Percentiles rank a stretch among this genome's conserved stretches.
Evolutionary conservation across 2,329 filamentous ascomycete species (phyloP).

Genomic region (Fusarium nygamai): DNA sequence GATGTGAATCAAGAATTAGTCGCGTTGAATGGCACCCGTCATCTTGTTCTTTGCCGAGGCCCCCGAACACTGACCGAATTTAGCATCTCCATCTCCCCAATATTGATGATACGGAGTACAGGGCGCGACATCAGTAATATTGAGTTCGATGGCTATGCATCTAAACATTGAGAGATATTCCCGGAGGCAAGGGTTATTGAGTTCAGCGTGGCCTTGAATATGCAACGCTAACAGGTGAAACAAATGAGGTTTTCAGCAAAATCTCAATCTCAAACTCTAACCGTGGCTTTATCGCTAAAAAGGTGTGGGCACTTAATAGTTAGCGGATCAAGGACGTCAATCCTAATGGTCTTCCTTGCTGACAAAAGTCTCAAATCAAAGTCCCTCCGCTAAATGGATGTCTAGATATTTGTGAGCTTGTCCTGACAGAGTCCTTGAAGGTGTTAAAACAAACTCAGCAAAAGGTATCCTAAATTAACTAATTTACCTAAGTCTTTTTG

Average conservation of each 20-base stretch:
- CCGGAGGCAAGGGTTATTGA: not conserved
- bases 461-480: not conserved
- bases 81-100: constrained; percentile 21
- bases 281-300: constrained; percentile 21
- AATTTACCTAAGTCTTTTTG: not conserved
- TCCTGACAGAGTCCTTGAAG: not conserved
- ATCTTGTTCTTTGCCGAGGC: constrained; percentile 35
- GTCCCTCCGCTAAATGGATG: not conserved
- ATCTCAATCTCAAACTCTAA: constrained; percentile 29
- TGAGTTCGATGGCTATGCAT: not conserved
- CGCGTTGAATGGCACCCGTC: constrained; percentile 6
- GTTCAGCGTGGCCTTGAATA: not conserved
- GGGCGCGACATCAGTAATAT: constrained; percentile 4
- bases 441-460: not conserved
- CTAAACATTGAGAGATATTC: not conserved
- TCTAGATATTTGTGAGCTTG: not conserved
- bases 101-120: not conserved
- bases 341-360: constrained; percentile 11
- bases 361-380: not conserved
- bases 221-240: constrained; percentile 23
- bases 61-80: constrained; percentile 38
- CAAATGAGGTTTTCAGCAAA: constrained; percentile 15
- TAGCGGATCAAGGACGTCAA: constrained; percentile 15
- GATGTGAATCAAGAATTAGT: not conserved
- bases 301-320: constrained; percentile 5